Evolutionary conservation across 371 early-diverging fungal species (phyloP).

Genomic region (Nematocida homosporus): DNA sequence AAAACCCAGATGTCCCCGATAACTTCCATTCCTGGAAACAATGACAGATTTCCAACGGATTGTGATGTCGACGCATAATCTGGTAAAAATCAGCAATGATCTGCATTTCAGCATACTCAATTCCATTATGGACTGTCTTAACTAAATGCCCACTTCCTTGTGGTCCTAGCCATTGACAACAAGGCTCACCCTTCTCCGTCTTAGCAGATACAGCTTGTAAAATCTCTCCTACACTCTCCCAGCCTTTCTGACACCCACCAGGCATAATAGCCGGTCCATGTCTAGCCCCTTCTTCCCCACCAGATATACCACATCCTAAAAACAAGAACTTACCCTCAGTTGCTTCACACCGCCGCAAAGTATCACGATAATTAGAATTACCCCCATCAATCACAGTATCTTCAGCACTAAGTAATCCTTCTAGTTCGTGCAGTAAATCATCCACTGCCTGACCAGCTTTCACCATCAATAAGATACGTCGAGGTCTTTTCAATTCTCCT

Average conservation of each 20-base stretch:
- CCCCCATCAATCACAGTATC: slow-evolving; percentile 97
- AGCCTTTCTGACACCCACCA: slow-evolving; percentile 84
- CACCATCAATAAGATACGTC: slow-evolving; percentile 89
- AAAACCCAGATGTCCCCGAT: slow-evolving; percentile 81
- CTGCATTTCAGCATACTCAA: slow-evolving; percentile 99
- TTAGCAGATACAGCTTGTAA: slow-evolving; percentile 88
- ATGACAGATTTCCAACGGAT: slow-evolving; percentile 78
- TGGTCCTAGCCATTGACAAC: slow-evolving; percentile 97
- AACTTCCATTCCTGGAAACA: slow-evolving; percentile 87
- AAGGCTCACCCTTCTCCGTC: slow-evolving; percentile 75
- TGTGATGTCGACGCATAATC: slow-evolving; percentile 76
- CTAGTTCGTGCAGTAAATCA: slow-evolving; percentile 79
- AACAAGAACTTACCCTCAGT: slow-evolving; percentile 70
- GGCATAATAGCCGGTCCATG: slow-evolving; percentile 95
- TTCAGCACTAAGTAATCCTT: slow-evolving; percentile 77
- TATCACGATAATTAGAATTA: slow-evolving; percentile 94
- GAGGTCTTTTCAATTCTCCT: slow-evolving; percentile 80
- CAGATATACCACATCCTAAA: slow-evolving; percentile 94
- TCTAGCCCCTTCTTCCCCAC: slow-evolving; percentile 97
- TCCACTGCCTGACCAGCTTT: slow-evolving; percentile 92
- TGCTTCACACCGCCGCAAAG: slow-evolving; percentile 74
- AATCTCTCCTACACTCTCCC: slow-evolving; percentile 74
- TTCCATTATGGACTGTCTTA: slow-evolving; percentile 99
- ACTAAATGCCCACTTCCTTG: slow-evolving; percentile 96
- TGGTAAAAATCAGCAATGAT: slow-evolving; percentile 91